Evolutionary conservation across 2,329 filamentous ascomycete genomes (phyloP), one percentile per base, ranked within the genome.

Genomic region (Epichloe sylvatica): DNA sequence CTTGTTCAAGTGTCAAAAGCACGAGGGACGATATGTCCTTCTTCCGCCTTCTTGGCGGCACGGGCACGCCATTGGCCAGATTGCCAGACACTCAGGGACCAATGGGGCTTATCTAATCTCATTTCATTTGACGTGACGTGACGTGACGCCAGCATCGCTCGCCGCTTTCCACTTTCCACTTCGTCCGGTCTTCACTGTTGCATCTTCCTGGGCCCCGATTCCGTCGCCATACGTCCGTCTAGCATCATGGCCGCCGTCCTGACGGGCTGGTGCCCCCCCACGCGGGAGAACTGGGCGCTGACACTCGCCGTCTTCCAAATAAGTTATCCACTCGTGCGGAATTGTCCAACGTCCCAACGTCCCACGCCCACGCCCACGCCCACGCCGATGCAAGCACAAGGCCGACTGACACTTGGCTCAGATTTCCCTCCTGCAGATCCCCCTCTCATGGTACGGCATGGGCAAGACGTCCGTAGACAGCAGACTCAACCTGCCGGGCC

Each of bases 391-490:
- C n/a, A 21, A 40, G n/a, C n/a, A 40, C 15, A 12, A 19, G 17
- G 21, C 38, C 15, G 23, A 35, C 48, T 54, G 33, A 36, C 17
- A 9, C 21, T 4, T 45, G 4, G 2, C 12, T 9, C 53, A 94
- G 88, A 61, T 88, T 54, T 82, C 82, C 0, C 76, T 80, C 1
- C 47, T 78, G 21, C 89, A 95, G 78, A 94, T 84, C 83, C 52
- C 50, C 50, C 69, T 75, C n/a, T 76, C 79, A 49, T 95, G 80
- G 76, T 92, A 96, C 65, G 86, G 86, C 46, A 88, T 91, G 72
- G 92, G 92, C 64, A 97, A 97, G 69, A 95, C 90, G 3, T 94
- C 88, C 3, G 75, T 81, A 17, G 62, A 74, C 3, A 89, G 84
- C 58, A 70, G 70, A 12, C 72, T 92, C 63, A 98, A 98, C 68